phyloP scores from a whole-genome alignment of 352 stramenopile species.

The Phytophthora ohioensis region DNA sequence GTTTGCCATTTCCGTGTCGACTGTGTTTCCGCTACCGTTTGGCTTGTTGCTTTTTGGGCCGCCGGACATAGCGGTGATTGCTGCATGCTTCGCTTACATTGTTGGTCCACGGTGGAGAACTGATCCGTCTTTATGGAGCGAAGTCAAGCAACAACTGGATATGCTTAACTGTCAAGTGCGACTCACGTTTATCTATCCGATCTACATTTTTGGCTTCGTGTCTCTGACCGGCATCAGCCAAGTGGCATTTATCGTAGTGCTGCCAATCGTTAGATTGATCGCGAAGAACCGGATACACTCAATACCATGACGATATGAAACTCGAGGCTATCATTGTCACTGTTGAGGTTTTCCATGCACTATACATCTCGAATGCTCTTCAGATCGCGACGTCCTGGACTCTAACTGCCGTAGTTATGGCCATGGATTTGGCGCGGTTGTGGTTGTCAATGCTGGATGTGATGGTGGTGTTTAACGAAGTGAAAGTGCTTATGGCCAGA shows the following conservation, averaged over 20 bases:
- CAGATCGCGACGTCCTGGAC: not conserved
- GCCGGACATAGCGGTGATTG: constrained; percentile 3
- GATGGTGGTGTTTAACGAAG: not conserved
- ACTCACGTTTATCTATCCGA: constrained; percentile 21
- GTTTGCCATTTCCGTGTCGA: constrained; percentile 8
- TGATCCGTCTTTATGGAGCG: constrained; percentile 9
- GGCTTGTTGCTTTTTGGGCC: constrained; percentile 3
- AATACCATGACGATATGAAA: constrained; percentile 17
- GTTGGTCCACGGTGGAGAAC: constrained; percentile 2
- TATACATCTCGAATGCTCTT: not conserved
- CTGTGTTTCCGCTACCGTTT: constrained; percentile 7
- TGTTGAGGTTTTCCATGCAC: constrained; percentile 17
- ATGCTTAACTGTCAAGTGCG: constrained; percentile 10
- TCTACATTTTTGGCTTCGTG: constrained; percentile 19
- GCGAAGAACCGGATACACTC: constrained; percentile 12
- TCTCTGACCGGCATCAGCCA: constrained; percentile 11
- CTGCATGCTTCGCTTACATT: constrained; percentile 15
- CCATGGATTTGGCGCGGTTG: not conserved
- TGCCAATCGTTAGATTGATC: constrained; percentile 10
- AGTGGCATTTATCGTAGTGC: constrained; percentile 9
- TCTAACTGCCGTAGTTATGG: not conserved
- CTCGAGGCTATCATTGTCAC: constrained; percentile 10
- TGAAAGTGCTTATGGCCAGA: not conserved
- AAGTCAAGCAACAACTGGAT: constrained; percentile 19
- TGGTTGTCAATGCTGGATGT: not conserved